Percentiles rank a stretch among this genome's conserved stretches.
These are phyloP conservation scores for Solanum piurae DNA, from an alignment of 257 asterid genomes.

Conservation along the genomic window DNA sequence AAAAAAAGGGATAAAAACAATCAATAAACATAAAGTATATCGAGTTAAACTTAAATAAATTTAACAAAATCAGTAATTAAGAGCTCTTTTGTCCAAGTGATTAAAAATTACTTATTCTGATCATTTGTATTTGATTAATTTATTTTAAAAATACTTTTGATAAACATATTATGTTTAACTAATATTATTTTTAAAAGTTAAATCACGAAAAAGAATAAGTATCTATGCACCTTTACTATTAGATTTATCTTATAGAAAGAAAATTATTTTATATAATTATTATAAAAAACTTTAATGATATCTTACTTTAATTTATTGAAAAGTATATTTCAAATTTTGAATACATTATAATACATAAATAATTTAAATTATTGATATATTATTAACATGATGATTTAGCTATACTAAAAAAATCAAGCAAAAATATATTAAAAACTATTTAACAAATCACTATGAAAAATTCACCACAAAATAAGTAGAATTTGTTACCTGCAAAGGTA, in stretches of 20 bases:
- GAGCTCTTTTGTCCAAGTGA: not conserved
- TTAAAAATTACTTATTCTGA: not conserved
- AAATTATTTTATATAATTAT: not conserved
- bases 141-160: not conserved
- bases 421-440: no score
- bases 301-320: not conserved
- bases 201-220: not conserved
- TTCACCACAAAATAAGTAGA: not conserved
- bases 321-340: not conserved
- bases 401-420: not conserved
- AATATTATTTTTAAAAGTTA: no score
- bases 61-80: not conserved
- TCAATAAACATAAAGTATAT: no score
- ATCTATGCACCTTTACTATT: no score
- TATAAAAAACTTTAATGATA: not conserved
- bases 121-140: not conserved
- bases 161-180: not conserved
- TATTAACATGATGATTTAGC: not conserved
- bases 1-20: no score
- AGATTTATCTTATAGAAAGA: not conserved
- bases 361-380: not conserved
- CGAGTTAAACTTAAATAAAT: no score
- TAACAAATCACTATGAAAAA: not conserved
- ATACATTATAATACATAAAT: not conserved
- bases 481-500: not conserved